Evolutionary conservation across 768 basidiomycete genomes (phyloP).

Genomic region (Jaapia argillacea): DNA sequence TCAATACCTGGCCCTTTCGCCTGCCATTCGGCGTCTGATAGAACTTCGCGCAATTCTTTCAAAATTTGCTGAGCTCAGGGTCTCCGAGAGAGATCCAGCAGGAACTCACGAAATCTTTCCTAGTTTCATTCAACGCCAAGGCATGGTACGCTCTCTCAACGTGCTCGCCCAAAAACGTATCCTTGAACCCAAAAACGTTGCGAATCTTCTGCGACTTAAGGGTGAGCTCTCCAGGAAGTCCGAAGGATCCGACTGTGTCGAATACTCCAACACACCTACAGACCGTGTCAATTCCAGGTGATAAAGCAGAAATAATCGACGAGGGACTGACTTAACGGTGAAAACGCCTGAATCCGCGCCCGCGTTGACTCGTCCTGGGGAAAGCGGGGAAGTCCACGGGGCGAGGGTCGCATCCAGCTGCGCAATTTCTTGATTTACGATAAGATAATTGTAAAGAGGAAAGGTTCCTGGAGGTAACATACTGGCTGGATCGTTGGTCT

Average conservation of each 20-base stretch:
- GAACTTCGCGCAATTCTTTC: slow-evolving; percentile 60
- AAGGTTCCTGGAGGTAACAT: not conserved
- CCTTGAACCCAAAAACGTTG: slow-evolving; percentile 57
- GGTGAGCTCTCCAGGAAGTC: slow-evolving; percentile 57
- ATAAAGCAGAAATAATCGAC: no score
- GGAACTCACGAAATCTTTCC: slow-evolving; percentile 56
- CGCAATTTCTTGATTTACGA: slow-evolving; percentile 21
- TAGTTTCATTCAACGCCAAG: slow-evolving; percentile 55
- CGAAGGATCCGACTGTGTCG: slow-evolving; percentile 69
- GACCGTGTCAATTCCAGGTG: no score
- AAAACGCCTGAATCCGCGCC: slow-evolving; percentile 36
- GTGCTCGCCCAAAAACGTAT: slow-evolving; percentile 49
- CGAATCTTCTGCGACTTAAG: slow-evolving; percentile 30
- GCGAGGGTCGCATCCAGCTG: slow-evolving; percentile 33
- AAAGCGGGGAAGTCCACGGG: slow-evolving; percentile 41
- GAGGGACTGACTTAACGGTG: slow-evolving; percentile 45
- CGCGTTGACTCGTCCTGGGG: slow-evolving; percentile 44
- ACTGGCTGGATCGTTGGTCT: slow-evolving; percentile 38
- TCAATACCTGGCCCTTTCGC: slow-evolving; percentile 45
- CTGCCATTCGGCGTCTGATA: slow-evolving; percentile 43
- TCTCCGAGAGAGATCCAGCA: slow-evolving; percentile 1
- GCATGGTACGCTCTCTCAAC: slow-evolving; percentile 60
- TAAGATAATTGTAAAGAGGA: not conserved
- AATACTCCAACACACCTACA: slow-evolving; percentile 72
- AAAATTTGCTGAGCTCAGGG: slow-evolving; percentile 2